Base-by-base conservation (phyloP, 1,139 yeast species). In the Diutina mesorugosa region DNA sequence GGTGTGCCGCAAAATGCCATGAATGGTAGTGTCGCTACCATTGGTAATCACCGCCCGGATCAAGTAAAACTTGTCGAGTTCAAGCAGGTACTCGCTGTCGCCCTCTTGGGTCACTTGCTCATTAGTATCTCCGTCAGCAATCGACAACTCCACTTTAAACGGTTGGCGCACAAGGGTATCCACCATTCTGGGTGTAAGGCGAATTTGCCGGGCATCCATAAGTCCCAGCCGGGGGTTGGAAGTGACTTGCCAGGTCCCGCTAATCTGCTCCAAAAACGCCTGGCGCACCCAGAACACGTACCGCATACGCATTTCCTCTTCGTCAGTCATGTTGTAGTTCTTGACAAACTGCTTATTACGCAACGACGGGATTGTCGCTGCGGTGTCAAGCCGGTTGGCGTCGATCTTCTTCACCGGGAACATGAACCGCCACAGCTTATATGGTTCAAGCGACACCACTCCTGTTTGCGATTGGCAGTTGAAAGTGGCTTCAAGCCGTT, bases 251-350 rank as follows among this genome's bases (percentile, higher is more conserved):
- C 98, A 91, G 1, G 68, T 62, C 1, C 96, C 97, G 3, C 69
- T 67, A 14, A 93, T 63, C 35, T 74, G 73, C 51, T 77, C 76
- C 57, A 93, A 70, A 2, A 93, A 67, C 57, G 77, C 75, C 58
- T 86, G 83, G 57, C 96, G 72, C 58, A 87, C 78, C 99, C 99
- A 93, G 67, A 90, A 93, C 6, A 80, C 71, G 60, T 83, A 84
- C 59, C 82, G 76, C 69, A 83, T 77, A 56, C 72, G 76, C 51
- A 61, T 66, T 61, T 70, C 74, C 58, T 79, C 87, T 58, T 78
- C 85, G 62, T 79, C 82, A 0, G 82, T 72, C 35, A 83, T 65
- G 56, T 77, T 78, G 56, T 82, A 78, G 63, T 85, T 86, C 45
- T 84, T 79, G 21, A 90, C 75, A 64, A 84, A 88, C 68, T 90